Conservation (phyloP, 1,139 yeast genomes). For the Saccharomycopsis crataegensis region DNA sequence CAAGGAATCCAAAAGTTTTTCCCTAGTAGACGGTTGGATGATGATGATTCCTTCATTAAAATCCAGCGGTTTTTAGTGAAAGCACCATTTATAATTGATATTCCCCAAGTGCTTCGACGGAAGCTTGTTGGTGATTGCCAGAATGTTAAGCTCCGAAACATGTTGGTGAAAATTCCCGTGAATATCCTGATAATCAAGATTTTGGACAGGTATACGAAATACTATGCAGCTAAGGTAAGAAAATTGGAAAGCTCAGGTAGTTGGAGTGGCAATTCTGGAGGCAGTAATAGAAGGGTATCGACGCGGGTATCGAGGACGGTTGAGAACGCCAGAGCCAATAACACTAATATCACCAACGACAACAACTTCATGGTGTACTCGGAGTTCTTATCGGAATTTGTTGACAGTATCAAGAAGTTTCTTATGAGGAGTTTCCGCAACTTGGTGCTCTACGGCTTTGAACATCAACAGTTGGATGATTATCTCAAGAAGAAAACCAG, state of each 20-base stretch:
- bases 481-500: conserved; percentile 24
- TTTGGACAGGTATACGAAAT: conserved; percentile 25
- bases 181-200: conserved; percentile 44
- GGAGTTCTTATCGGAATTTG: conserved; percentile 58
- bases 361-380: conserved; percentile 31
- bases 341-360: conserved; percentile 2
- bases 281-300: no score
- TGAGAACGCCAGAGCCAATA: no score
- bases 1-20: background rate
- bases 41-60: conserved; percentile 23
- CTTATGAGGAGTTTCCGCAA: conserved; percentile 71
- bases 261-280: no score
- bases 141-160: conserved; percentile 68
- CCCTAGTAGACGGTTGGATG: background rate
- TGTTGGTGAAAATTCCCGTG: conserved; percentile 53
- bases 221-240: background rate
- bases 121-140: conserved; percentile 92
- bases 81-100: conserved; percentile 45
- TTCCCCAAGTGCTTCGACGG: conserved; percentile 62
- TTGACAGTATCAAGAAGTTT: conserved; percentile 60
- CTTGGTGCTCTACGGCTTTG: conserved; percentile 71
- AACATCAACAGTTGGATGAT: conserved; percentile 60
- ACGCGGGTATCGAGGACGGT: no score
- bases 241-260: conserved; percentile 1
- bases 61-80: conserved; percentile 34